Conservation (phyloP, 1,284 basidiomycete genomes). For the Boletus sp. region DNA sequence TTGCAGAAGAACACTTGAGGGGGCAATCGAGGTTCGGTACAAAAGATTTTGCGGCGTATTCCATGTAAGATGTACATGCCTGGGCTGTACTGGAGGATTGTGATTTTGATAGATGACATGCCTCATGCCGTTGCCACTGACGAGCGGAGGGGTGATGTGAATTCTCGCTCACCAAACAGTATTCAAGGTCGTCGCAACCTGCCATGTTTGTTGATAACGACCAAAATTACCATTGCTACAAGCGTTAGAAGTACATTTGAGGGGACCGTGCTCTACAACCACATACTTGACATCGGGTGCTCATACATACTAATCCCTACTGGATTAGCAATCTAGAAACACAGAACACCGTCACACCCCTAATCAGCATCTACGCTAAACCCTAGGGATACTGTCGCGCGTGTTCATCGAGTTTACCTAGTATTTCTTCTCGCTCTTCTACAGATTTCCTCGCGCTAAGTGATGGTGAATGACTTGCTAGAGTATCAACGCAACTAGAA, state of each 20-base stretch:
- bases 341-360: not conserved
- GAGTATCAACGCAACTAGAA: not conserved
- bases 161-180: too few relatives aligned
- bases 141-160: too few relatives aligned
- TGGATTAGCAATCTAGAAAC: not conserved
- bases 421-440: constrained; percentile 42
- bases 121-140: not conserved
- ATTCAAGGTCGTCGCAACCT: too few relatives aligned
- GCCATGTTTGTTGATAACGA: too few relatives aligned
- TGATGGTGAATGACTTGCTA: constrained; percentile 3
- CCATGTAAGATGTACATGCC: constrained; percentile 15
- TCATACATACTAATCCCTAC: too few relatives aligned
- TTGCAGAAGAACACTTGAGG: constrained; percentile 34
- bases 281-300: too few relatives aligned
- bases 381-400: constrained; percentile 13
- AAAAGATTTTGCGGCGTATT: constrained; percentile 1
- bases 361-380: too few relatives aligned
- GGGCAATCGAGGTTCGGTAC: not conserved
- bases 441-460: constrained; percentile 39
- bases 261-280: too few relatives aligned
- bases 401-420: constrained; percentile 41
- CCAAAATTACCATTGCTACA: too few relatives aligned
- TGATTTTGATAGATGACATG: not conserved
- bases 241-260: too few relatives aligned
- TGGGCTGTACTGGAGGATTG: not conserved